Evolutionary conservation across 805 yeast genomes (phyloP).

Genomic region (Candida loeiensis): DNA sequence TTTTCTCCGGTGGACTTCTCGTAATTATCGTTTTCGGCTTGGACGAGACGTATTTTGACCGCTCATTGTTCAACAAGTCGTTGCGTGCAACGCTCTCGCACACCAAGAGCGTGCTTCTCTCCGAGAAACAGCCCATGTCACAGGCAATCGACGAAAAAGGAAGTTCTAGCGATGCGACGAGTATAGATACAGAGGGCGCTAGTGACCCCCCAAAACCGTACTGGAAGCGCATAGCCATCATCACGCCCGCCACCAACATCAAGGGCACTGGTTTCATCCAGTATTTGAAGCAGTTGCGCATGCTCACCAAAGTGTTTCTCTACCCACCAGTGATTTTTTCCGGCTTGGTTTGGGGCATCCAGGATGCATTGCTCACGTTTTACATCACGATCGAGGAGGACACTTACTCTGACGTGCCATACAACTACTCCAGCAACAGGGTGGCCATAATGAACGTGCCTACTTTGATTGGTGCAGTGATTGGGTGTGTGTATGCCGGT

Average conservation of each 20-base stretch:
- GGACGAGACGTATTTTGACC: constrained; percentile 70
- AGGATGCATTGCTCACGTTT: constrained; percentile 72
- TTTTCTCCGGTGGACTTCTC: constrained; percentile 41
- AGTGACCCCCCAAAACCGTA: constrained; percentile 30
- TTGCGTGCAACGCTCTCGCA: constrained; percentile 4
- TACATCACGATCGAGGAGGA: constrained; percentile 73
- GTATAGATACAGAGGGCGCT: constrained; percentile 1
- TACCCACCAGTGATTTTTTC: constrained; percentile 65
- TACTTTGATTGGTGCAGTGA: constrained; percentile 58
- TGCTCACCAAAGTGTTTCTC: constrained; percentile 53
- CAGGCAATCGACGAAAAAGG: neutral
- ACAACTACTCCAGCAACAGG: constrained; percentile 59
- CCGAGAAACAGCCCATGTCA: constrained; percentile 1
- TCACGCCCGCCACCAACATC: constrained; percentile 58
- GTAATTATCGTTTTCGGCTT: constrained; percentile 54
- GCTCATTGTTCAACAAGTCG: constrained; percentile 21
- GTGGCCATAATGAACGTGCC: constrained; percentile 78
- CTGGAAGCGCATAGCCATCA: constrained; percentile 43
- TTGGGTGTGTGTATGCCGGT: constrained; percentile 68
- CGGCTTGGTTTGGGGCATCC: constrained; percentile 77
- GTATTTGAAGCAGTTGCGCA: constrained; percentile 48
- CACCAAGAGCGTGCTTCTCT: constrained; percentile 4
- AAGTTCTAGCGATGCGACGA: neutral
- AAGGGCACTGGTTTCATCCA: constrained; percentile 65
- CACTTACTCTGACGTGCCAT: constrained; percentile 61